A percentile compares a stretch with the other conserved stretches of the same genome.
These are phyloP conservation scores for Boletus bicolor DNA, from an alignment of 768 basidiomycete species.

Conservation along the genomic window DNA sequence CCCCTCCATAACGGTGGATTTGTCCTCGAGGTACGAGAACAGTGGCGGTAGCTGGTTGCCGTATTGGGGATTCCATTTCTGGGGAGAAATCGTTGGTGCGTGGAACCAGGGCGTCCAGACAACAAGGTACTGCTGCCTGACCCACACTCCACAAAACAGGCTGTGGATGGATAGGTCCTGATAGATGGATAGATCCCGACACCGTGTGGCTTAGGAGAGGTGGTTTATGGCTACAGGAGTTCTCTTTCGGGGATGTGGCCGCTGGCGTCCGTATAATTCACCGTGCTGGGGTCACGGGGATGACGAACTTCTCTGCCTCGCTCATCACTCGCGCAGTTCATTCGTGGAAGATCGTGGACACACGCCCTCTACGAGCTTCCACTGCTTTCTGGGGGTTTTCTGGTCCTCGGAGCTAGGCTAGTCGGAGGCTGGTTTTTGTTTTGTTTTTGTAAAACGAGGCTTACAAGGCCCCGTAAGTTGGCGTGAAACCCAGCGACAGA, in stretches of 20 bases:
- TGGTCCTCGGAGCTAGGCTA: conserved; percentile 1
- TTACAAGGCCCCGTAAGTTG: not conserved
- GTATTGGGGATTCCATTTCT: conserved; percentile 1
- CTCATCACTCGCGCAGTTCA: conserved; percentile 18
- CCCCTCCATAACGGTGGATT: conserved; percentile 1
- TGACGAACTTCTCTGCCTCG: conserved; percentile 20
- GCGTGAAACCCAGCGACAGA: conserved; percentile 21
- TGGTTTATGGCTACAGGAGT: conserved; percentile 3
- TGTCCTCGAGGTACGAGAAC: conserved; percentile 2
- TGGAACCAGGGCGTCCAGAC: not conserved
- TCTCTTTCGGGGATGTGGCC: conserved; percentile 12
- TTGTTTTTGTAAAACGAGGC: conserved; percentile 12
- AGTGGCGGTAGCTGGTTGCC: not conserved
- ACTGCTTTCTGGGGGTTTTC: not conserved
- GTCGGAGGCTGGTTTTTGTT: conserved; percentile 16
- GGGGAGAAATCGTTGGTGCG: not conserved
- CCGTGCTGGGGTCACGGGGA: conserved; percentile 17
- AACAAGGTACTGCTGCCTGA: conserved; percentile 2
- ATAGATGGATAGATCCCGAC: not conserved
- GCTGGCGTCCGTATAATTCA: conserved; percentile 5
- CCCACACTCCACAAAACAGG: conserved; percentile 5
- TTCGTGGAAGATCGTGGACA: conserved; percentile 13
- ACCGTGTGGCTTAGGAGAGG: conserved; percentile 5
- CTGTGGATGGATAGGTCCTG: not conserved
- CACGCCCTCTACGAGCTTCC: conserved; percentile 1